Percentiles rank a stretch among this genome's conserved stretches.
Evolutionary conservation across 176 grass and related monocot genomes (phyloP).

Genomic region (Miscanthus lutarioriparius): DNA sequence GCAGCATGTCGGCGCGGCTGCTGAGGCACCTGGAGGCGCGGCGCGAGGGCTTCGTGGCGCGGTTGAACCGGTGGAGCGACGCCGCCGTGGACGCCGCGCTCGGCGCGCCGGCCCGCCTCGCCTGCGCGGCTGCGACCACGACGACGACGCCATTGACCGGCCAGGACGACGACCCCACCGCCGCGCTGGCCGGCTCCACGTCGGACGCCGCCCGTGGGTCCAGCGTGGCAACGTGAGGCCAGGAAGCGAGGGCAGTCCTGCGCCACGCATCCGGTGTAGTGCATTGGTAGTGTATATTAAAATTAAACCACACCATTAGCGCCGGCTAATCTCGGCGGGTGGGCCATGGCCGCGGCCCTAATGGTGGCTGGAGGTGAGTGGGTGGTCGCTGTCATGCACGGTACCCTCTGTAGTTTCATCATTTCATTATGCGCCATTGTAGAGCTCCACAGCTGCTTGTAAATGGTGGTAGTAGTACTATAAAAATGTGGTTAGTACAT

Average conservation of each 20-base stretch:
- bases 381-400: background rate
- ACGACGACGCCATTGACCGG: background rate
- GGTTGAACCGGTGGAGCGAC: constrained; percentile 79
- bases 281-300: no score
- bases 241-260: background rate
- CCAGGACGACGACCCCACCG: background rate
- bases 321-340: background rate
- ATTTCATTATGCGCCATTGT: background rate
- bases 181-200: background rate
- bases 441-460: background rate
- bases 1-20: constrained; percentile 39
- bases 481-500: background rate
- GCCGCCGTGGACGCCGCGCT: constrained; percentile 48
- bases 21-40: constrained; percentile 52
- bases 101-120: constrained; percentile 18
- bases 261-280: no score
- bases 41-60: constrained; percentile 51
- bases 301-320: background rate
- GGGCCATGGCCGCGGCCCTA: background rate
- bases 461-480: background rate
- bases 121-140: constrained; percentile 27
- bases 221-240: constrained; percentile 33
- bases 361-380: background rate
- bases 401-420: background rate
- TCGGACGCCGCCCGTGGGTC: constrained; percentile 10